These are phyloP conservation scores for Leptographium radiaticola DNA, from an alignment of 2,329 filamentous ascomycete species.

Conservation along the genomic window DNA sequence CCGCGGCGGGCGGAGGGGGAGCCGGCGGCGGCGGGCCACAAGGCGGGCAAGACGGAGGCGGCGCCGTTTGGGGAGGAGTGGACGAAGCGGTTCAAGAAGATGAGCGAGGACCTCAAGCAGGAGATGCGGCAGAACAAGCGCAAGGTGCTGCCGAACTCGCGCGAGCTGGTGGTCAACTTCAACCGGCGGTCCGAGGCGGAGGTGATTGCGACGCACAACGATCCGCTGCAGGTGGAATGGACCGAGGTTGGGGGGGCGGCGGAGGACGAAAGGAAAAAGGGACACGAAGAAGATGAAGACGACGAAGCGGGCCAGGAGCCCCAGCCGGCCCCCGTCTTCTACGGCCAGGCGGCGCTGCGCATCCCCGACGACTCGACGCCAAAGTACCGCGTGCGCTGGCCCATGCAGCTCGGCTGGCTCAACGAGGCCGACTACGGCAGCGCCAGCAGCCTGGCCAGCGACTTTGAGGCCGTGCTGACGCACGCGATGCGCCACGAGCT, in stretches of 20 bases:
- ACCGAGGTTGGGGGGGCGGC: conserved; percentile 54
- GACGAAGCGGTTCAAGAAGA: conserved; percentile 61
- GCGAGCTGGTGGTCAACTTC: conserved; percentile 89
- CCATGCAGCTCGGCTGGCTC: conserved; percentile 71
- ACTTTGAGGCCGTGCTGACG: conserved; percentile 78
- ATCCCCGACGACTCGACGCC: conserved; percentile 83
- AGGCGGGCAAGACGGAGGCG: too few species aligned
- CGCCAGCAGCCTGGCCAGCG: conserved; percentile 69
- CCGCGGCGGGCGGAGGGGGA: conserved; percentile 53
- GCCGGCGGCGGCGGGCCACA: conserved; percentile 44
- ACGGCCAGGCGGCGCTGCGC: conserved; percentile 68
- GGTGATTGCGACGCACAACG: conserved; percentile 85
- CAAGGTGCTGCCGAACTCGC: conserved; percentile 91
- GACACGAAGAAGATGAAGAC: neutral
- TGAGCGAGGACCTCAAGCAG: conserved; percentile 75
- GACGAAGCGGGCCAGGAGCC: neutral
- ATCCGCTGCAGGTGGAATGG: conserved; percentile 89
- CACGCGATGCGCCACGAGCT: conserved; percentile 78
- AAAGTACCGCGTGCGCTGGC: conserved; percentile 88
- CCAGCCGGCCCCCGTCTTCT: conserved; percentile 45
- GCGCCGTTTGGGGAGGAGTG: conserved; percentile 80
- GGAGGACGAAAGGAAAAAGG: neutral
- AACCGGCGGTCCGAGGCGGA: conserved; percentile 77
- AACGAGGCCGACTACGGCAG: conserved; percentile 82
- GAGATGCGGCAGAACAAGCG: conserved; percentile 91